phyloP scores from a whole-genome alignment of 2,329 filamentous ascomycete species.

The Achaetomium macrosporum region DNA sequence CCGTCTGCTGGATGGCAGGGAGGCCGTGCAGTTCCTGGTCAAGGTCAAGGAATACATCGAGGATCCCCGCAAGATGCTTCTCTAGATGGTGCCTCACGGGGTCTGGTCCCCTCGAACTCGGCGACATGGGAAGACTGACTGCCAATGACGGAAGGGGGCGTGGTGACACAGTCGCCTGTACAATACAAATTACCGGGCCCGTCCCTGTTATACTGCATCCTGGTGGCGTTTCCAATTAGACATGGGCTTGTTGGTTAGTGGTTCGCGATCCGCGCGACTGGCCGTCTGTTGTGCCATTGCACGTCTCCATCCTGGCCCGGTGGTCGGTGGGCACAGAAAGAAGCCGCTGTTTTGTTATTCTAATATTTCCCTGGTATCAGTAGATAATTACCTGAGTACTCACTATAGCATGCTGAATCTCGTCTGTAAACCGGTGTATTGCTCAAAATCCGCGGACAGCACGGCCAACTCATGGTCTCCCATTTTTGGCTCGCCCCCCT shows the following conservation, averaged over 20 bases:
- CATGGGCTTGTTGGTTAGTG: conserved; percentile 2
- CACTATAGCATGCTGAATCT: too few relatives aligned
- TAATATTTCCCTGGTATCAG: too few relatives aligned
- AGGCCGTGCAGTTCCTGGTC: conserved; percentile 92
- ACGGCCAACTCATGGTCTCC: too few relatives aligned
- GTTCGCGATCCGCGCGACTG: neutral
- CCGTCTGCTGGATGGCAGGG: conserved; percentile 86
- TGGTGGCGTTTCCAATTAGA: conserved; percentile 12
- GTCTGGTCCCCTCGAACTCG: neutral
- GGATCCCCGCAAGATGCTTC: conserved; percentile 86
- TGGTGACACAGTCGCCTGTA: conserved; percentile 9
- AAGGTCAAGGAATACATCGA: conserved; percentile 98
- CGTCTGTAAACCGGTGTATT: too few relatives aligned
- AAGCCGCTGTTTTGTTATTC: too few relatives aligned
- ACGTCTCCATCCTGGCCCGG: neutral
- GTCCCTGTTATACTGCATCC: conserved; percentile 6
- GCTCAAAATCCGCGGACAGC: too few relatives aligned
- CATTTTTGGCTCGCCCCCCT: too few relatives aligned
- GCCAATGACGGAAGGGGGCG: neutral
- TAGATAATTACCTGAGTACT: too few relatives aligned
- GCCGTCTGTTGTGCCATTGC: neutral
- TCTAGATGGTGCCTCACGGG: conserved; percentile 37
- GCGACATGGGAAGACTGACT: neutral
- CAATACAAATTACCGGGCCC: conserved; percentile 6
- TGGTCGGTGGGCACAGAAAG: neutral